A percentile compares a stretch with the other conserved stretches of the same genome.
Evolutionary conservation across 352 stramenopile species (phyloP).

Genomic region (Globisporangium parvum): DNA sequence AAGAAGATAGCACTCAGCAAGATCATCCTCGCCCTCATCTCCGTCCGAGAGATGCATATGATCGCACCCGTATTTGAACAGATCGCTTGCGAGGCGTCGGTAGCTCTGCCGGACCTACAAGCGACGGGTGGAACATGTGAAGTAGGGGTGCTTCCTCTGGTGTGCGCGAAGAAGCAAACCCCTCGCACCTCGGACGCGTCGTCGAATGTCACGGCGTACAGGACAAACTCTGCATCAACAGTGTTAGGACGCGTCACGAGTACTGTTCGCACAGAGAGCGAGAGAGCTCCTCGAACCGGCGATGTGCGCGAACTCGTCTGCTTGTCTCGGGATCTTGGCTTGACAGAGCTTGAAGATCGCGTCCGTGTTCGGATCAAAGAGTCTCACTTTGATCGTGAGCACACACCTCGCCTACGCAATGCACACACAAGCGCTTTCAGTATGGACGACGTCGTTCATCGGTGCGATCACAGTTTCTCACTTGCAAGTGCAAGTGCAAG

Average conservation of each 20-base stretch:
- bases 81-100: conserved; percentile 34
- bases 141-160: too few species aligned
- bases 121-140: too few species aligned
- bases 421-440: too few species aligned
- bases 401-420: conserved; percentile 43
- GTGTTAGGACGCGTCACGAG: too few species aligned
- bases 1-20: not conserved
- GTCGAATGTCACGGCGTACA: conserved; percentile 48
- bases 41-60: not conserved
- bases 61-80: conserved; percentile 58
- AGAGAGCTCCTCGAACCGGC: conserved; percentile 27
- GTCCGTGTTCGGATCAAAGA: conserved; percentile 52
- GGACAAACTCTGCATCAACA: conserved; percentile 39
- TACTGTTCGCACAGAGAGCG: not conserved
- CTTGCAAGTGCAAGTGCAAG: not conserved
- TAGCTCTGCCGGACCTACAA: conserved; percentile 57
- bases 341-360: conserved; percentile 48
- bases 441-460: too few species aligned
- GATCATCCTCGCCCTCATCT: not conserved
- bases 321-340: conserved; percentile 21
- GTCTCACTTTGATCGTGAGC: conserved; percentile 50
- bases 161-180: not conserved
- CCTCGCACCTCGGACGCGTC: conserved; percentile 32
- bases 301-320: conserved; percentile 39
- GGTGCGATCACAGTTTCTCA: not conserved